phyloP scores from a whole-genome alignment of 2,329 filamentous ascomycete species.

The Pseudopithomyces chartarum region DNA sequence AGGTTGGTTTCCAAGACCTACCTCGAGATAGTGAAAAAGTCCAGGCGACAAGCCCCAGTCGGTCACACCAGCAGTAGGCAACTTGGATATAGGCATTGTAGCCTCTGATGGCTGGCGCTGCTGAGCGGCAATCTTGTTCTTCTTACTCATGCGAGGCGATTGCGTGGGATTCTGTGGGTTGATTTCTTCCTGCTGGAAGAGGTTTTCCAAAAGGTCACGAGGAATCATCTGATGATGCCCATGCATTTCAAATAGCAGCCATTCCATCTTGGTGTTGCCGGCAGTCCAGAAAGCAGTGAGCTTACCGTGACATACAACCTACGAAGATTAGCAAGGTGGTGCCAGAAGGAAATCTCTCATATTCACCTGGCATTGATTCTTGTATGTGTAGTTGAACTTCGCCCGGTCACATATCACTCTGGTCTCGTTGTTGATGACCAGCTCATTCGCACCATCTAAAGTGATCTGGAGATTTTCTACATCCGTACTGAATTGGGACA shows the following conservation, averaged over 20 bases:
- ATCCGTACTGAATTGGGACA: slow-evolving; percentile 82
- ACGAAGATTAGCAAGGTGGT: slow-evolving; percentile 22
- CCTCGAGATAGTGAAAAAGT: slow-evolving; percentile 67
- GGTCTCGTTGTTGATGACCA: slow-evolving; percentile 65
- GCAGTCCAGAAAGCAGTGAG: slow-evolving; percentile 80
- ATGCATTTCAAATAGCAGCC: slow-evolving; percentile 79
- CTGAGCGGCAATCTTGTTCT: slow-evolving; percentile 56
- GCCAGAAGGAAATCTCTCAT: not conserved
- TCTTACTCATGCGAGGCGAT: slow-evolving; percentile 60
- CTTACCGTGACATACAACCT: slow-evolving; percentile 79
- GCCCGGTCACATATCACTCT: slow-evolving; percentile 77
- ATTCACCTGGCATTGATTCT: slow-evolving; percentile 79
- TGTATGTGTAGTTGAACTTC: slow-evolving; percentile 88
- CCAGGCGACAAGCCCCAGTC: slow-evolving; percentile 61
- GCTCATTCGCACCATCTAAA: slow-evolving; percentile 70
- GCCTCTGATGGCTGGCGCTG: slow-evolving; percentile 48
- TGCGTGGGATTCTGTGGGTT: slow-evolving; percentile 56
- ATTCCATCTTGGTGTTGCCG: slow-evolving; percentile 71
- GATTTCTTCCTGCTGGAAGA: slow-evolving; percentile 54
- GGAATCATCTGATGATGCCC: slow-evolving; percentile 84
- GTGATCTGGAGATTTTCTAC: slow-evolving; percentile 85
- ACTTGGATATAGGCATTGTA: slow-evolving; percentile 50
- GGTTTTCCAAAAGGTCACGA: slow-evolving; percentile 60
- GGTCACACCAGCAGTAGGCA: slow-evolving; percentile 53
- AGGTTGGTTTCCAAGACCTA: slow-evolving; percentile 41